phyloP scores from a whole-genome alignment of 2,329 filamentous ascomycete species.

The Lachnellula willkommii region DNA sequence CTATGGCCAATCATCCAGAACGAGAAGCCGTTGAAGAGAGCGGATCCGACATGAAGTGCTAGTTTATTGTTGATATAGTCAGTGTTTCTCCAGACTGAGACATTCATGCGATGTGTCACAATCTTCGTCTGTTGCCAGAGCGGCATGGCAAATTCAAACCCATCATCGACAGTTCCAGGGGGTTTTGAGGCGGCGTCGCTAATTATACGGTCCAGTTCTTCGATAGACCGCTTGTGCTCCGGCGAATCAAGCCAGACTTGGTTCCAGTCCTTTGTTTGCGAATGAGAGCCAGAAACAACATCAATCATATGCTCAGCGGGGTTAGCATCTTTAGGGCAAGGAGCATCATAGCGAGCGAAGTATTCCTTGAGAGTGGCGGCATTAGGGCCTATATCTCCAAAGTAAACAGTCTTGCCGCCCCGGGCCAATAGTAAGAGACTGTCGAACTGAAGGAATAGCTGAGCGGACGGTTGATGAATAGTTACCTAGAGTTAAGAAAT shows the following conservation, averaged over 20 bases:
- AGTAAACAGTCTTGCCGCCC: constrained; percentile 64
- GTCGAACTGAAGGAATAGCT: constrained; percentile 53
- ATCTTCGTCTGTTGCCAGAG: constrained; percentile 39
- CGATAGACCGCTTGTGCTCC: constrained; percentile 46
- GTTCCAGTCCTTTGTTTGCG: constrained; percentile 58
- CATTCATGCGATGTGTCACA: constrained; percentile 26
- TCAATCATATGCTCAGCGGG: constrained; percentile 43
- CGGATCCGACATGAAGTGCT: constrained; percentile 47
- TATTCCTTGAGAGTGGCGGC: constrained; percentile 54
- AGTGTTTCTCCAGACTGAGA: constrained; percentile 59
- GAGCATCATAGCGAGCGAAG: constrained; percentile 50
- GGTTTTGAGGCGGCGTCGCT: constrained; percentile 38
- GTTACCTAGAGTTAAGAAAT: constrained; percentile 32
- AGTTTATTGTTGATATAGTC: constrained; percentile 48
- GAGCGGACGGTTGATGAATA: constrained; percentile 50
- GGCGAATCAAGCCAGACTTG: constrained; percentile 60
- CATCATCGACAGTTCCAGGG: constrained; percentile 35
- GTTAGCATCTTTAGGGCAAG: constrained; percentile 38
- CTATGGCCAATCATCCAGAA: constrained; percentile 55
- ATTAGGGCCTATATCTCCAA: constrained; percentile 59
- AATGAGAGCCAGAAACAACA: constrained; percentile 42
- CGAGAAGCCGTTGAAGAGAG: constrained; percentile 56
- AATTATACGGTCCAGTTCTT: constrained; percentile 56
- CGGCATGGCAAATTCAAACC: constrained; percentile 48
- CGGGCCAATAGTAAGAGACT: constrained; percentile 57